Base-by-base conservation (phyloP, 2,329 filamentous ascomycete species). In the Fusarium solani-melongenae region DNA sequence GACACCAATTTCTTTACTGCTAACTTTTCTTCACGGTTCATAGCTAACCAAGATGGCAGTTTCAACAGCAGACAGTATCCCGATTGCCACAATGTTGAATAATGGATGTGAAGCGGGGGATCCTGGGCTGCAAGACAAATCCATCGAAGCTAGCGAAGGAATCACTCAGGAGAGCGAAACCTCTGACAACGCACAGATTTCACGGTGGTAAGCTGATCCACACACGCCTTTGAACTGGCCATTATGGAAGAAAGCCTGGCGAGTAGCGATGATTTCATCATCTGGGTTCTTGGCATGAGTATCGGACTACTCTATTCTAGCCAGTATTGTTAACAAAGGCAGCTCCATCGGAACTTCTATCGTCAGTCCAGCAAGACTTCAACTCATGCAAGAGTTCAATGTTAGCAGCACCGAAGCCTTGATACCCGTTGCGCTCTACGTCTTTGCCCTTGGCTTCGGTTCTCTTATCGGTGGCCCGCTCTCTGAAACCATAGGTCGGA, bases 391-490 rank as follows among this genome's bases (percentile, higher is more conserved):
- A 0, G 83, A 88, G 11, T 93, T 93, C 77, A 72, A 84, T 49
- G 84, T 91, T 12, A 85, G 84, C 17, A 84, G 84, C 59, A 91
- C 88, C 1, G 84, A 86, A 9, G 88, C 90, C 0, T 82, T 92
- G 15, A 80, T 92, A 0, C 87, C 88, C 0, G 79, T 92, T 1
- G 87, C 90, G 0, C 78, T 91, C 6, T 93, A 91, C 78, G 86
- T 90, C 6, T 80, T 92, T 11, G 90, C 90, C 1, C 84, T 92
- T 0, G 88, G 83, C 5, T 82, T 91, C n/a, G 91, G 90, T 0
- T 90, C 91, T 9, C 81, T 92, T 59, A 70, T 91, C 17, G 88
- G 88, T 11, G 89, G 90, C 0, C 90, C 90, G 0, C 76, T 91
- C 1, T 90, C 87, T 59, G 91, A 92, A 76, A 86, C 84, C 0